phyloP scores from a whole-genome alignment of 208 protist species.

The Trypanosoma boissoni region DNA sequence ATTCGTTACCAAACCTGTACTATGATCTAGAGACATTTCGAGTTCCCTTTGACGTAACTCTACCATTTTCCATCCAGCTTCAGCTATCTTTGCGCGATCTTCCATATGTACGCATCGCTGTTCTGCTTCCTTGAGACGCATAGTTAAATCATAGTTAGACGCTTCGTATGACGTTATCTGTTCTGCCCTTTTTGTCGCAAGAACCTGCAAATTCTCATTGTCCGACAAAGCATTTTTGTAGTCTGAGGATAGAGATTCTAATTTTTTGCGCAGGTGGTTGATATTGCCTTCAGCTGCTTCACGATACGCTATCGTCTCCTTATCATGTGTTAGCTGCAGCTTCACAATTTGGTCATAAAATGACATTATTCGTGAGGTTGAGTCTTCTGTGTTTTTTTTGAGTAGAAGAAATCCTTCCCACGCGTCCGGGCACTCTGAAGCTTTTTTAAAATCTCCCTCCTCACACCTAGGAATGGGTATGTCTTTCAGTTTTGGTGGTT shows the following conservation, averaged over 20 bases:
- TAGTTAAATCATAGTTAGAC: slow-evolving; percentile 17
- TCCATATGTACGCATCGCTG: slow-evolving; percentile 18
- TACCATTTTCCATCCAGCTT: slow-evolving; percentile 22
- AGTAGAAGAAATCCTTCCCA: slow-evolving; percentile 25
- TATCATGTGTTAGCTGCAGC: slow-evolving; percentile 25
- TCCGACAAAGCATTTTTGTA: slow-evolving; percentile 6
- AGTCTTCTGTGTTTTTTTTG: slow-evolving; percentile 15
- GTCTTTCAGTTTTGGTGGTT: not conserved
- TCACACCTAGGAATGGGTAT: not conserved
- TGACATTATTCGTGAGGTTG: slow-evolving; percentile 15
- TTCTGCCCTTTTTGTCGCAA: slow-evolving; percentile 14
- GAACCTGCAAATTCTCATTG: slow-evolving; percentile 9
- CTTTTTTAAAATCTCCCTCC: not conserved
- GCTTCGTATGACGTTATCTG: slow-evolving; percentile 19
- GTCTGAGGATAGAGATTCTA: slow-evolving; percentile 18
- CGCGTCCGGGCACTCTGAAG: not conserved
- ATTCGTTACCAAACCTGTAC: slow-evolving; percentile 12
- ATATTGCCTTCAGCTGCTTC: slow-evolving; percentile 17
- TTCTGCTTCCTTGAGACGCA: slow-evolving; percentile 13
- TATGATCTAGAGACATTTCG: slow-evolving; percentile 22
- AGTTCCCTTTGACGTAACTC: slow-evolving; percentile 27
- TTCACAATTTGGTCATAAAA: slow-evolving; percentile 25
- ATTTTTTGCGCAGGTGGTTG: slow-evolving; percentile 9
- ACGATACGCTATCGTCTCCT: slow-evolving; percentile 23
- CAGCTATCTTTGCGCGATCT: slow-evolving; percentile 21